Evolutionary conservation across 2,329 filamentous ascomycete species (phyloP).

Genomic region (Gyromitra esculenta): DNA sequence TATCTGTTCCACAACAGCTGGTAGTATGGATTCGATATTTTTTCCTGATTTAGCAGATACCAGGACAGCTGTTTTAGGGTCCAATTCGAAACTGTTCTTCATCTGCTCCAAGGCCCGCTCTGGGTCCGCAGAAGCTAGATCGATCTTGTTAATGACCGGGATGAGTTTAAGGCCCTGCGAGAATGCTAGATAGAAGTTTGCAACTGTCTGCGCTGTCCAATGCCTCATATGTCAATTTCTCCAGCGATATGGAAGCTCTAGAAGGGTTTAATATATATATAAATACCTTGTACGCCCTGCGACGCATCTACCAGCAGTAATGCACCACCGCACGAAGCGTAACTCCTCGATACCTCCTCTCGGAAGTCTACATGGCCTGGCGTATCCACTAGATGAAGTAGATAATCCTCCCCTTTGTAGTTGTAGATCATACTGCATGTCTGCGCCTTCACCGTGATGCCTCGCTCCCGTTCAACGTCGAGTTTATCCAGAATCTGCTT

Average conservation of each 20-base stretch:
- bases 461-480: slow-evolving; percentile 93
- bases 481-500: slow-evolving; percentile 98
- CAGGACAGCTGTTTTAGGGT: slow-evolving; percentile 75
- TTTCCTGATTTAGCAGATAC: slow-evolving; percentile 95
- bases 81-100: slow-evolving; percentile 84
- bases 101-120: slow-evolving; percentile 86
- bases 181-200: slow-evolving; percentile 98
- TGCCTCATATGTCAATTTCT: slow-evolving; percentile 23
- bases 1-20: slow-evolving; percentile 84
- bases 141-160: slow-evolving; percentile 96
- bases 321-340: slow-evolving; percentile 94
- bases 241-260: background rate
- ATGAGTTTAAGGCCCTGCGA: slow-evolving; percentile 86
- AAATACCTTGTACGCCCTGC: slow-evolving; percentile 79
- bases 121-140: slow-evolving; percentile 89
- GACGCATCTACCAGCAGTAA: slow-evolving; percentile 84
- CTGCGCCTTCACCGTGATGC: slow-evolving; percentile 98
- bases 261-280: background rate
- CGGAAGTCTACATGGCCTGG: slow-evolving; percentile 98
- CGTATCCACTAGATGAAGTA: slow-evolving; percentile 94
- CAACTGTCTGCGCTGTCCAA: slow-evolving; percentile 82
- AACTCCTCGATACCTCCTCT: slow-evolving; percentile 93
- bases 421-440: slow-evolving; percentile 98
- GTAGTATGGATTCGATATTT: slow-evolving; percentile 84
- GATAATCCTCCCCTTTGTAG: slow-evolving; percentile 83